These are phyloP conservation scores for Trichoderma asperellum DNA, from an alignment of 2,329 filamentous ascomycete species.

Conservation along the genomic window DNA sequence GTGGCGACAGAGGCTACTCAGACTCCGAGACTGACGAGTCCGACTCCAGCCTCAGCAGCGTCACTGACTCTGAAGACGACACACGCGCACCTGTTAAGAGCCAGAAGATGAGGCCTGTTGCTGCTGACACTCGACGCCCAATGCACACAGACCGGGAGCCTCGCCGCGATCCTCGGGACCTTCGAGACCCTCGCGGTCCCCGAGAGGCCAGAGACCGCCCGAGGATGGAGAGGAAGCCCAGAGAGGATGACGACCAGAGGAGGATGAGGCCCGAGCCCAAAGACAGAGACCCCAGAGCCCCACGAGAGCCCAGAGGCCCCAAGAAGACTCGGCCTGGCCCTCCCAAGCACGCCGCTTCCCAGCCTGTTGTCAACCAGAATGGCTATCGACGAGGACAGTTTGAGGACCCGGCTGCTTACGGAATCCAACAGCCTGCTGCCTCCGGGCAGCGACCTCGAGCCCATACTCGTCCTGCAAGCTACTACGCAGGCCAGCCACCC, in stretches of 20 bases:
- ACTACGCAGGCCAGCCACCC: slow-evolving; percentile 42
- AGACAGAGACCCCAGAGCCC: slow-evolving; percentile 35
- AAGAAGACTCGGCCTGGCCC: slow-evolving; percentile 39
- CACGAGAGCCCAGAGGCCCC: slow-evolving; percentile 32
- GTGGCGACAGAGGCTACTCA: slow-evolving; percentile 44
- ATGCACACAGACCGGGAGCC: slow-evolving; percentile 36
- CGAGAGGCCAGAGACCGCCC: slow-evolving; percentile 32
- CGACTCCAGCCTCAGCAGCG: slow-evolving; percentile 35
- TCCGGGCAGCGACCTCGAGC: slow-evolving; percentile 41
- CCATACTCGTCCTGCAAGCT: slow-evolving; percentile 43
- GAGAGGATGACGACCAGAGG: slow-evolving; percentile 33
- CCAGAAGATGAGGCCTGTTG: slow-evolving; percentile 37
- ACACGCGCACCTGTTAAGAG: slow-evolving; percentile 45
- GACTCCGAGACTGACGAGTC: slow-evolving; percentile 44
- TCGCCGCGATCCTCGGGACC: slow-evolving; percentile 32
- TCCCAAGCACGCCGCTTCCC: slow-evolving; percentile 41
- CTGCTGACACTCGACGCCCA: slow-evolving; percentile 34
- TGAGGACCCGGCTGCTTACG: slow-evolving; percentile 45
- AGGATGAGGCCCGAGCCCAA: slow-evolving; percentile 27
- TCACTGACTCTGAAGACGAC: slow-evolving; percentile 51
- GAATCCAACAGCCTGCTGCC: slow-evolving; percentile 41
- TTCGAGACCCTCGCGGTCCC: slow-evolving; percentile 4
- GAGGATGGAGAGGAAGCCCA: slow-evolving; percentile 35
- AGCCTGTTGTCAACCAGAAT: slow-evolving; percentile 41
- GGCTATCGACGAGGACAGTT: slow-evolving; percentile 39